These are phyloP conservation scores for Gloeopeniophorella convolvens DNA, from an alignment of 768 basidiomycete genomes.

Conservation along the genomic window DNA sequence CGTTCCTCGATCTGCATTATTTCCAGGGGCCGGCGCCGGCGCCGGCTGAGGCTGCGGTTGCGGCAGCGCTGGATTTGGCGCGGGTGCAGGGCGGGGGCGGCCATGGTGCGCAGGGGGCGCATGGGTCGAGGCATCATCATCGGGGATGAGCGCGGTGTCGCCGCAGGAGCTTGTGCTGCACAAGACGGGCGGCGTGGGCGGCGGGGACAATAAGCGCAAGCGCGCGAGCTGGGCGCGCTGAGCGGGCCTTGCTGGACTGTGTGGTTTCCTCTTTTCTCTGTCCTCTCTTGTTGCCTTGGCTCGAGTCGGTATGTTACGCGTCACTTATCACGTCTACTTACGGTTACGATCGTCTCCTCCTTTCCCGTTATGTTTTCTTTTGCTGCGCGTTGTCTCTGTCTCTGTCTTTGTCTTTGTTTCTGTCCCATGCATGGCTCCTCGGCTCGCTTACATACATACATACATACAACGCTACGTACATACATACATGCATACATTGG, in stretches of 20 bases:
- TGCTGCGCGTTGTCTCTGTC: no score
- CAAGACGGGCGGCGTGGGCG: conserved; percentile 27
- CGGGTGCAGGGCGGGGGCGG: conserved; percentile 26
- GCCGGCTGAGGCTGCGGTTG: conserved; percentile 24
- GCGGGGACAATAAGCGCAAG: conserved; percentile 49
- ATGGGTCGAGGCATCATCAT: conserved; percentile 36
- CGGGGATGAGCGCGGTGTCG: conserved; percentile 47
- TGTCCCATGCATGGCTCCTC: no score
- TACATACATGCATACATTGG: no score
- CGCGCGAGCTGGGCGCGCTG: conserved; percentile 45
- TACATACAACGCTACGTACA: no score
- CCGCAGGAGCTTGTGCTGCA: conserved; percentile 46
- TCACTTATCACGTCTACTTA: no score
- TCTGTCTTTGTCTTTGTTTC: no score
- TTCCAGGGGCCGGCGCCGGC: conserved; percentile 30
- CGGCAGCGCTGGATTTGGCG: conserved; percentile 44
- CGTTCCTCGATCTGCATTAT: conserved; percentile 73
- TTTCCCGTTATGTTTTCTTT: no score
- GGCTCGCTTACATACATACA: no score
- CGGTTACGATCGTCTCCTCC: no score
- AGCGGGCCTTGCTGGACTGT: neutral
- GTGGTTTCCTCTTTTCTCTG: neutral
- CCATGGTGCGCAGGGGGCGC: conserved; percentile 21
- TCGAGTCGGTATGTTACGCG: no score
- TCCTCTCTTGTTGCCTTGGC: neutral